Conservation (phyloP, 345 rosid species). For the Populus euphratica region DNA sequence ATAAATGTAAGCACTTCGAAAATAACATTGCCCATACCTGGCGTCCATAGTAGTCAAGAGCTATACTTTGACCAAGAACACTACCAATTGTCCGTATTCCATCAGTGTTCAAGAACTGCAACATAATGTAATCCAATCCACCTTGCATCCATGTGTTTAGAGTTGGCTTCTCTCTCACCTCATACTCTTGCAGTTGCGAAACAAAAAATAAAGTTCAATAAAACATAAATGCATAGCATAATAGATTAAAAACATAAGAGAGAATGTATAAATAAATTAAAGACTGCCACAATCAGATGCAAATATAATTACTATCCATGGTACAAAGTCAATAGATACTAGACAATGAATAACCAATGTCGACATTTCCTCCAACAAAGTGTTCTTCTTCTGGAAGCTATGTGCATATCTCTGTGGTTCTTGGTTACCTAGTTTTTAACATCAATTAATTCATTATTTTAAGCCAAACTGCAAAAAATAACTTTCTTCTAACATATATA, state of each 20-base stretch:
- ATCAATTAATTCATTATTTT: background rate
- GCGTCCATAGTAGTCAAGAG: constrained; percentile 92
- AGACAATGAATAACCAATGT: background rate
- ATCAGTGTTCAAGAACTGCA: constrained; percentile 81
- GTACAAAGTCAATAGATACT: background rate
- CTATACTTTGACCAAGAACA: constrained; percentile 96
- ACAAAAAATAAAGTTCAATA: constrained; percentile 16
- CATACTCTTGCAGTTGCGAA: constrained; percentile 63
- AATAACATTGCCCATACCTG: constrained; percentile 53
- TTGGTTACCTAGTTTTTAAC: background rate
- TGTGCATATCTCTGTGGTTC: background rate
- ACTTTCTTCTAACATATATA: background rate
- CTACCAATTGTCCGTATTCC: constrained; percentile 91
- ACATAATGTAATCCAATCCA: constrained; percentile 80
- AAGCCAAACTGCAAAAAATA: background rate
- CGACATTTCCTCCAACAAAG: background rate
- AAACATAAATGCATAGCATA: background rate
- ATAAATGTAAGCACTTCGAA: background rate
- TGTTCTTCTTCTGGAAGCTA: background rate
- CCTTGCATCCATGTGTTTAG: constrained; percentile 83
- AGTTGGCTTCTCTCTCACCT: constrained; percentile 80
- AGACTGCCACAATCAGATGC: background rate
- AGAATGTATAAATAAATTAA: background rate
- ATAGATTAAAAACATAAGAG: background rate
- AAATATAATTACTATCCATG: background rate